These are phyloP conservation scores for Sanguinoderma infundibulare DNA, from an alignment of 1,284 basidiomycete species.

Conservation along the genomic window DNA sequence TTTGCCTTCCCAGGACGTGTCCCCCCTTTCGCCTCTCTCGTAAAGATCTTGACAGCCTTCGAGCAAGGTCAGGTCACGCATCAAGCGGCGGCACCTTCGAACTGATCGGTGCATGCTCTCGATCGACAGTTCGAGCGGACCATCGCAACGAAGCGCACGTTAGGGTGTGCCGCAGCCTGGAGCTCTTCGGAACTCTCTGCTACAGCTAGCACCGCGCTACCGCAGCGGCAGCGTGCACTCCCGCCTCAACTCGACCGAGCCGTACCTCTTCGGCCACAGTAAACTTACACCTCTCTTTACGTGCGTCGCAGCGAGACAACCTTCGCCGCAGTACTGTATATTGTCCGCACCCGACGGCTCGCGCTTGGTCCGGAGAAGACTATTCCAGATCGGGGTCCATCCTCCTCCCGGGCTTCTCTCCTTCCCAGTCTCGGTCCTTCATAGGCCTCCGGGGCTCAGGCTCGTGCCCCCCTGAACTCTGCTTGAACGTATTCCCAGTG, in stretches of 20 bases:
- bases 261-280: not conserved
- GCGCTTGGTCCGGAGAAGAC: not conserved
- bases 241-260: no score
- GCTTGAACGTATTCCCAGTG: conserved; percentile 4
- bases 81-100: not conserved
- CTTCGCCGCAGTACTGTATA: not conserved
- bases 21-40: not conserved
- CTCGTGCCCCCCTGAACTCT: conserved; percentile 5
- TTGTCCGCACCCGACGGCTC: not conserved
- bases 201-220: no score
- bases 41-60: not conserved
- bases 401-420: not conserved
- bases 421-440: conserved; percentile 6
- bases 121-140: not conserved
- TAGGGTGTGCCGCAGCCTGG: no score
- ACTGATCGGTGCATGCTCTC: not conserved
- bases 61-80: not conserved
- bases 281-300: not conserved
- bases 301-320: not conserved
- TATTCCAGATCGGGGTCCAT: not conserved
- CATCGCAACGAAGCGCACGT: not conserved
- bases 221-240: not conserved
- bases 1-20: no score
- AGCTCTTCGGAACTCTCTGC: no score
- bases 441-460: not conserved